Conservation (phyloP, 805 yeast species). For the Kodamaea jinghongensis region DNA sequence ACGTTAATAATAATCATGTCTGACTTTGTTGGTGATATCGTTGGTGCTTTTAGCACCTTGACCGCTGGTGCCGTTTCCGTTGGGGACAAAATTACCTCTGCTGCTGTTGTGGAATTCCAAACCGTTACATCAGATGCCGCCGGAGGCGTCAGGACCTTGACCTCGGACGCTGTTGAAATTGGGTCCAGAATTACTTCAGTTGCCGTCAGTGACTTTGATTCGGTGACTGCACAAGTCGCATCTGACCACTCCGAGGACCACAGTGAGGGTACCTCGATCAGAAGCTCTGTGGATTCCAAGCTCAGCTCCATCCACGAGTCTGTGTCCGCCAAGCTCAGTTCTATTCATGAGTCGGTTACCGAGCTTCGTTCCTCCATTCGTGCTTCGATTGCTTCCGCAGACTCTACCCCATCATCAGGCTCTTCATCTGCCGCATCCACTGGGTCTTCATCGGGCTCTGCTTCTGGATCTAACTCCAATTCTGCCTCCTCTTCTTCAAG, state of each 20-base stretch:
- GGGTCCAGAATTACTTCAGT: slow-evolving; percentile 11
- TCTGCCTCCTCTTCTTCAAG: slow-evolving; percentile 9
- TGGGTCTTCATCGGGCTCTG: slow-evolving; percentile 11
- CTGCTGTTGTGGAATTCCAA: slow-evolving; percentile 10
- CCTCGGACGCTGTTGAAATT: slow-evolving; percentile 11
- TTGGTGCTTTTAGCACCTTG: slow-evolving; percentile 11
- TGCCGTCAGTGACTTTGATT: slow-evolving; percentile 1
- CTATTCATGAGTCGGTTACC: neutral
- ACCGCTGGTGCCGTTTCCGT: slow-evolving; percentile 16
- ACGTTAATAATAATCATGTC: no score
- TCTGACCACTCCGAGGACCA: neutral
- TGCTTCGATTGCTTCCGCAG: slow-evolving; percentile 6
- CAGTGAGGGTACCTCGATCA: neutral
- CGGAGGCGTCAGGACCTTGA: slow-evolving; percentile 14
- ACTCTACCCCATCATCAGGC: neutral
- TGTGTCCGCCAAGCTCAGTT: no score
- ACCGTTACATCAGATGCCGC: slow-evolving; percentile 14
- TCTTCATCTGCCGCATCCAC: slow-evolving; percentile 11
- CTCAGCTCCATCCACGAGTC: neutral
- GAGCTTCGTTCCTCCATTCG: slow-evolving; percentile 1
- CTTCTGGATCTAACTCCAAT: slow-evolving; percentile 14
- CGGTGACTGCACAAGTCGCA: neutral
- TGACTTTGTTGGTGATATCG: slow-evolving; percentile 7
- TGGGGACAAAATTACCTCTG: slow-evolving; percentile 14
- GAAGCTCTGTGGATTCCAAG: neutral